Conservation (phyloP, 495 filamentous ascomycete species). For the Choiromyces venosus region DNA sequence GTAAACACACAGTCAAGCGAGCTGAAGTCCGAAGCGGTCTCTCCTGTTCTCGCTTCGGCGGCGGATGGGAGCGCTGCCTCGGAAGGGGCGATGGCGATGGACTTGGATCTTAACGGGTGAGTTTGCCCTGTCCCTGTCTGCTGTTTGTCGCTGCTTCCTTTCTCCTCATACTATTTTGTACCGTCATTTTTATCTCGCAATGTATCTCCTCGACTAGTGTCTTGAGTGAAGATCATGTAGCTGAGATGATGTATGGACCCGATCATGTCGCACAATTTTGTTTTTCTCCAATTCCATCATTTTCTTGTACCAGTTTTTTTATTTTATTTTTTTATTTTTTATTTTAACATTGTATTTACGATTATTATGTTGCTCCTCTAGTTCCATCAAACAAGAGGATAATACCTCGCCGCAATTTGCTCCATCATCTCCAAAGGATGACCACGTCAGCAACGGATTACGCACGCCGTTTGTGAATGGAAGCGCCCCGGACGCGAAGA, state of each 20-base stretch:
- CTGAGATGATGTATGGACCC: constrained; percentile 31
- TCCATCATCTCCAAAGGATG: constrained; percentile 38
- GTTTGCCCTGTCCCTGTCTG: constrained; percentile 44
- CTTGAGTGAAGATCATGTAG: constrained; percentile 25
- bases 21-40: constrained; percentile 37
- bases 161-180: constrained; percentile 18
- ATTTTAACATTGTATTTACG: constrained; percentile 37
- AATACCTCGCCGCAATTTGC: constrained; percentile 40
- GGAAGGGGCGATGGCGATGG: constrained; percentile 43
- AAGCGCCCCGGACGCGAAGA: constrained; percentile 33
- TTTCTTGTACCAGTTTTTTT: constrained; percentile 4
- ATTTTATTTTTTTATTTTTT: constrained; percentile 27
- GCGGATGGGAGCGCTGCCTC: constrained; percentile 35
- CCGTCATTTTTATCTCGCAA: constrained; percentile 28
- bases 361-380: constrained; percentile 40
- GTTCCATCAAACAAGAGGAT: constrained; percentile 43
- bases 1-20: constrained; percentile 39
- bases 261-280: constrained; percentile 18
- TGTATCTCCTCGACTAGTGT: constrained; percentile 35
- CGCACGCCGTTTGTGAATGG: constrained; percentile 41
- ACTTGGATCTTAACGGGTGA: constrained; percentile 44
- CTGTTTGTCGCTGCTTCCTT: constrained; percentile 42
- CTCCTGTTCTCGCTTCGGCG: constrained; percentile 37
- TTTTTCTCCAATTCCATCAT: not conserved
- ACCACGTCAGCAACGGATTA: constrained; percentile 25